These are phyloP conservation scores for Conticribra weissflogii DNA, from an alignment of 108 stramenopile genomes.

Conservation along the genomic window DNA sequence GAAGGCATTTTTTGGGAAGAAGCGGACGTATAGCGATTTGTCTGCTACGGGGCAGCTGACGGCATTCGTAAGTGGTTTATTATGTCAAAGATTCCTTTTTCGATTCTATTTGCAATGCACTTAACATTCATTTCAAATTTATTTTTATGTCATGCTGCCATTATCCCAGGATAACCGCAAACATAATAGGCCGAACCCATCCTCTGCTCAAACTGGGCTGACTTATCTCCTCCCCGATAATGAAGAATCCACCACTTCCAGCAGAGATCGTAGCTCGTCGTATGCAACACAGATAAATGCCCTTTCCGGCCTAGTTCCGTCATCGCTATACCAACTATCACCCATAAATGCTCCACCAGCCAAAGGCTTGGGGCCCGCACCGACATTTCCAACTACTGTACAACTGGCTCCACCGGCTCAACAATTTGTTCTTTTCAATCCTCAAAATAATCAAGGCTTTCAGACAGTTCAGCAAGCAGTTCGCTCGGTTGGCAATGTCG, in stretches of 20 bases:
- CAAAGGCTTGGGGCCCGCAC: conserved; percentile 36
- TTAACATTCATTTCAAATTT: no score
- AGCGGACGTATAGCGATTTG: conserved; percentile 60
- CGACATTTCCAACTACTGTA: conserved; percentile 31
- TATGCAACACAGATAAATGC: conserved; percentile 7
- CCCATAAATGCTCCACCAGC: not conserved
- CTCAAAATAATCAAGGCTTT: conserved; percentile 18
- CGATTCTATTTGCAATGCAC: no score
- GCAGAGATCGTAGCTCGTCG: not conserved
- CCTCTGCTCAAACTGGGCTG: not conserved
- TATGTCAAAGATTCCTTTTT: no score
- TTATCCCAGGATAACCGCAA: no score
- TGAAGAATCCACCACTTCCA: no score
- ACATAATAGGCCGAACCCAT: not conserved
- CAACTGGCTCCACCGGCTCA: conserved; percentile 16
- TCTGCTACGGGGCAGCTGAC: conserved; percentile 5
- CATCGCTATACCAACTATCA: not conserved
- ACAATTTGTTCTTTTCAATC: conserved; percentile 25
- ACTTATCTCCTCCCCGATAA: not conserved
- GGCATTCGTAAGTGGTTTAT: not conserved
- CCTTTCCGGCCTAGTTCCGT: not conserved
- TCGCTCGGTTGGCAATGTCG: conserved; percentile 52
- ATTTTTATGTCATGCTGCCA: no score
- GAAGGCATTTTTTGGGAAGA: conserved; percentile 80
- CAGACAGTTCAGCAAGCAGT: conserved; percentile 70